phyloP scores from a whole-genome alignment of 805 yeast genomes.

The Brettanomyces nanus region DNA sequence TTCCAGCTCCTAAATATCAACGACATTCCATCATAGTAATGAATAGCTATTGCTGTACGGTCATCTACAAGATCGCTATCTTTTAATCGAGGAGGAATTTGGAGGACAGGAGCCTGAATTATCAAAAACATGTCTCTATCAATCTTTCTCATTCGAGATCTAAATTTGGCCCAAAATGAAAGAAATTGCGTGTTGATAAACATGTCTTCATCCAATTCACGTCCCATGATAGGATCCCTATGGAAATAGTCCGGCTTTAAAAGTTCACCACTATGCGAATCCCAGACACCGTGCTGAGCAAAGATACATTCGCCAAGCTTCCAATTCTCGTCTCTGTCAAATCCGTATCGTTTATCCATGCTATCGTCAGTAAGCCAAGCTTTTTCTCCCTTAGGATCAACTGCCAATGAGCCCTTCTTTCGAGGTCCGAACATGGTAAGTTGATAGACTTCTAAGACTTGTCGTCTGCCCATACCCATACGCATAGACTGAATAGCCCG shows the following conservation, averaged over 20 bases:
- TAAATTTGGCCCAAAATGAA: conserved; percentile 48
- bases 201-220: conserved; percentile 36
- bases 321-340: conserved; percentile 62
- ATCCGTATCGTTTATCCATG: conserved; percentile 60
- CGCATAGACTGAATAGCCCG: conserved; percentile 66
- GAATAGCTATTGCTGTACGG: conserved; percentile 73
- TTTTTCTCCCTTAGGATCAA: conserved; percentile 58
- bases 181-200: conserved; percentile 63
- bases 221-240: conserved; percentile 30
- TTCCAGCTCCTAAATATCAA: conserved; percentile 91
- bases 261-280: conserved; percentile 30
- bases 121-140: conserved; percentile 45
- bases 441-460: conserved; percentile 59
- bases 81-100: conserved; percentile 60
- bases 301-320: conserved; percentile 67
- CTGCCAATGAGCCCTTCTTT: conserved; percentile 42
- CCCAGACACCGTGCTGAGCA: conserved; percentile 79
- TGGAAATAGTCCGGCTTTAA: conserved; percentile 46
- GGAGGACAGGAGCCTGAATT: conserved; percentile 77
- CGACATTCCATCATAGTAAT: conserved; percentile 92
- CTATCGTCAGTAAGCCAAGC: conserved; percentile 62
- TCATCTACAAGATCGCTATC: conserved; percentile 46
- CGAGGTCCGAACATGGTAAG: conserved; percentile 73
- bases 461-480: conserved; percentile 70
- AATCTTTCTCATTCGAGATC: conserved; percentile 37